phyloP scores from a whole-genome alignment of 371 early-diverging fungal species.

The Caulochytrium protostelioides region DNA sequence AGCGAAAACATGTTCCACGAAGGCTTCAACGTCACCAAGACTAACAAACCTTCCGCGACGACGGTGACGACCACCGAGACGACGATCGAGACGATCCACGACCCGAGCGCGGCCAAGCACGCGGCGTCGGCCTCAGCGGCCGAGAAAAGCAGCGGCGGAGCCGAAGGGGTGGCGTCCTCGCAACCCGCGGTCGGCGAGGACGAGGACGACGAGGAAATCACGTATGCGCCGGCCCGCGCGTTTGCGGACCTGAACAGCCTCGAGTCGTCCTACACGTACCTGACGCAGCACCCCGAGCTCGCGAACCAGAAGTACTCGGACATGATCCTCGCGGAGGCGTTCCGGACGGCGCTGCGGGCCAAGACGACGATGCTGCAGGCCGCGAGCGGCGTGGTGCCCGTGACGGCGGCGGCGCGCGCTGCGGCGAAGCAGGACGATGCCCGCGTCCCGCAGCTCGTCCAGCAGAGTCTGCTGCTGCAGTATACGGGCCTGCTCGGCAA shows the following conservation, averaged over 20 bases:
- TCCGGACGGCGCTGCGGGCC: conserved; percentile 50
- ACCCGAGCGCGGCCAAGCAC: background rate
- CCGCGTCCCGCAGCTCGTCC: conserved; percentile 54
- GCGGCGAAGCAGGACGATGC: too few relatives aligned
- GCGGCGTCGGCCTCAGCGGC: background rate
- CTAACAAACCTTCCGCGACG: conserved; percentile 10
- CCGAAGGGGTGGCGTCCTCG: background rate
- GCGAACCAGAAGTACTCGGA: conserved; percentile 47
- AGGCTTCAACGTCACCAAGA: conserved; percentile 34
- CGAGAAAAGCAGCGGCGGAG: background rate
- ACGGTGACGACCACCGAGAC: conserved; percentile 23
- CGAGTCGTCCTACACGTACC: conserved; percentile 40
- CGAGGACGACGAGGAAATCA: conserved; percentile 10
- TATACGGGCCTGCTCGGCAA: conserved; percentile 60
- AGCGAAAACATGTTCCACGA: conserved; percentile 52
- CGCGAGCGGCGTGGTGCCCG: too few relatives aligned
- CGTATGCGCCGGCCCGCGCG: conserved; percentile 5
- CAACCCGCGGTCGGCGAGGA: background rate
- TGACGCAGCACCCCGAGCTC: conserved; percentile 42
- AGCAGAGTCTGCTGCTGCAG: conserved; percentile 56
- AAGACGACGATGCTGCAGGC: too few relatives aligned
- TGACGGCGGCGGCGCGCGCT: too few relatives aligned
- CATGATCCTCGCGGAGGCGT: conserved; percentile 69
- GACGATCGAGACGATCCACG: conserved; percentile 32
- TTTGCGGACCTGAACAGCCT: conserved; percentile 14